Evolutionary conservation across 805 yeast species (phyloP).

Genomic region (Ogataea pignaliae): DNA sequence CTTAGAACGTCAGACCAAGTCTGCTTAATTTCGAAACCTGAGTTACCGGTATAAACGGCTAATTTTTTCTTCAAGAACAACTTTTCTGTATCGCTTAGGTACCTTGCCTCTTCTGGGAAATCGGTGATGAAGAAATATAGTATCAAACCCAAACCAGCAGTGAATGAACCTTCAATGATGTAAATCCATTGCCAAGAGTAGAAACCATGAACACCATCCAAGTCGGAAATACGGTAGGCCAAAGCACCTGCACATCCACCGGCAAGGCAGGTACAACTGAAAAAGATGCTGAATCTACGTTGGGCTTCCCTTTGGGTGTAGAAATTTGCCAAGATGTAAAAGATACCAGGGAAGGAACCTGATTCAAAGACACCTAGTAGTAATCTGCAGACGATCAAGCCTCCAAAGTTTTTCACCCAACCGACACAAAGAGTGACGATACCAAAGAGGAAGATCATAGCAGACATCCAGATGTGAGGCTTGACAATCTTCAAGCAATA

Average conservation of each 20-base stretch:
- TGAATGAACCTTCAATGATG: slow-evolving; percentile 35
- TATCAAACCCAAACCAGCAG: slow-evolving; percentile 30
- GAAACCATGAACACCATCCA: slow-evolving; percentile 42
- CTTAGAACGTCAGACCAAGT: slow-evolving; percentile 39
- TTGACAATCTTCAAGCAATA: slow-evolving; percentile 51
- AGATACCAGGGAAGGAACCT: slow-evolving; percentile 72
- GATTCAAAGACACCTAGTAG: slow-evolving; percentile 66
- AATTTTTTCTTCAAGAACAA: slow-evolving; percentile 55
- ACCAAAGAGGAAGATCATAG: slow-evolving; percentile 60
- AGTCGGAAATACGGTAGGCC: slow-evolving; percentile 58
- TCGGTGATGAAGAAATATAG: slow-evolving; percentile 53
- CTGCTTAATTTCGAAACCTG: slow-evolving; percentile 46
- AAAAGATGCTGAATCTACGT: slow-evolving; percentile 63
- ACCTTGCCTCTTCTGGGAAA: slow-evolving; percentile 67
- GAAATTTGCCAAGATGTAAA: slow-evolving; percentile 63
- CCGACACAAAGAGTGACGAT: slow-evolving; percentile 64
- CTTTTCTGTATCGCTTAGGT: slow-evolving; percentile 48
- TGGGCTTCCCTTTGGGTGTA: slow-evolving; percentile 64
- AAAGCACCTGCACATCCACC: slow-evolving; percentile 78
- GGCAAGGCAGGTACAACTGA: slow-evolving; percentile 67
- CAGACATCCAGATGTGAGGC: slow-evolving; percentile 63
- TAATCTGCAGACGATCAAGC: slow-evolving; percentile 57
- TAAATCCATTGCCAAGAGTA: slow-evolving; percentile 46
- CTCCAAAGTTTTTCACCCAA: slow-evolving; percentile 53
- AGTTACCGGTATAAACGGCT: slow-evolving; percentile 45